Evolutionary conservation across 176 grass and related monocot species (phyloP), one percentile per base, ranked within the genome.

Genomic region (Hyparrhenia diplandra): DNA sequence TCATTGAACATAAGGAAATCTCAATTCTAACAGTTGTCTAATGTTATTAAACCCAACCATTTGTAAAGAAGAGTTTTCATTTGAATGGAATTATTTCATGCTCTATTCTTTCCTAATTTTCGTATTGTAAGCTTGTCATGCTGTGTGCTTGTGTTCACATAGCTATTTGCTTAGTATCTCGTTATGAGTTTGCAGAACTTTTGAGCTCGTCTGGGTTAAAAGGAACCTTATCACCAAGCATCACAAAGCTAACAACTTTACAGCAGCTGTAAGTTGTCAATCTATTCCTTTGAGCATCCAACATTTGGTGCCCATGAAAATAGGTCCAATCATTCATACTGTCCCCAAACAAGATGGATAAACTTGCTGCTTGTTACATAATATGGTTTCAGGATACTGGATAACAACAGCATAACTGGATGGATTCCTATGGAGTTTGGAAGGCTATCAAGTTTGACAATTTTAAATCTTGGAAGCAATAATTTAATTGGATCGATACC

Each of bases 391-490:
- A 98, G 95, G 71, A 82, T 71, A 69, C 67, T 98, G 78, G 81
- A 88, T 28, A 88, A 54, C 64, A 98, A 98, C 62, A 85, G 58
- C 80, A 94, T 98, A 86, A 92, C 88, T 54, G 95, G 95, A 73
- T 79, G 39, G 78, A 94, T 98, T 85, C 95, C 92, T 42, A 69
- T 61, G 30, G 80, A 91, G 72, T 82, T 90, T 36, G 95, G 95
- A 45, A 91, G 88, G 66, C 31, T 98, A 58, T 88, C 86, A 75
- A 91, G 82, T 68, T 92, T 98, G 86, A 87, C 55, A 69, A 91
- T 69, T 37, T 75, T 98, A 77, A 88, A 84, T 36, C 80, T 98
- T 65, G 87, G 64, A 87, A 61, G 76, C 71, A 98, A 98, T 57
- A 37, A n/a, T 59, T 78, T 98, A 81, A 91, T 36, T 85, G 95